Percentiles rank a stretch among this genome's conserved stretches.
Evolutionary conservation across 2,329 filamentous ascomycete genomes (phyloP).

Genomic region (Leptographium radiaticola): DNA sequence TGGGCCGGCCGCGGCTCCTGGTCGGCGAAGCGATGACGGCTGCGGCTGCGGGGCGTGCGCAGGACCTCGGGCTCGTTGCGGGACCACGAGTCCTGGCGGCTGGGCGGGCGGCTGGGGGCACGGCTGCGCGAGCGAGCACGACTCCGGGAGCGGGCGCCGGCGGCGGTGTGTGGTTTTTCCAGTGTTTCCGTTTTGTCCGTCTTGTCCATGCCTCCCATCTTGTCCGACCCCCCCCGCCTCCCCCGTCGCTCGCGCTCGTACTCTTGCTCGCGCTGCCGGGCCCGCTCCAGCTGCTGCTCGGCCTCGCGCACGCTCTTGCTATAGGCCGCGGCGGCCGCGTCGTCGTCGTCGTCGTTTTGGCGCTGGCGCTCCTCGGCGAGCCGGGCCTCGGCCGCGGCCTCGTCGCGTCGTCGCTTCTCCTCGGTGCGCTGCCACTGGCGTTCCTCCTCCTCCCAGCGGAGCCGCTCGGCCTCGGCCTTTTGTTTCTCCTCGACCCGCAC

Average conservation of each 20-base stretch:
- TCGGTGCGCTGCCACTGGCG: slow-evolving; percentile 61
- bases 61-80: slow-evolving; percentile 52
- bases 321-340: slow-evolving; percentile 27
- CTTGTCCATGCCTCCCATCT: too few relatives aligned
- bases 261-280: slow-evolving; percentile 50
- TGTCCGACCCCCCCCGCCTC: too few relatives aligned
- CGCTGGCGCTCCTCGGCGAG: slow-evolving; percentile 55
- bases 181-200: too few relatives aligned
- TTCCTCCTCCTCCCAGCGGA: slow-evolving; percentile 64
- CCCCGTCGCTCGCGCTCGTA: slow-evolving; percentile 43
- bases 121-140: slow-evolving; percentile 19
- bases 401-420: slow-evolving; percentile 49
- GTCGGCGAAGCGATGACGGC: slow-evolving; percentile 15
- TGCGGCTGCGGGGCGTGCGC: slow-evolving; percentile 37
- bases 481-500: slow-evolving; percentile 46
- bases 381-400: slow-evolving; percentile 54
- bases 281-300: slow-evolving; percentile 55
- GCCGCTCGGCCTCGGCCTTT: slow-evolving; percentile 47
- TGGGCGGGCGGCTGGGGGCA: slow-evolving; percentile 20
- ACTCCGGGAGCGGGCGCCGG: slow-evolving; percentile 4
- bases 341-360: slow-evolving; percentile 19
- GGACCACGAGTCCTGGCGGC: slow-evolving; percentile 49
- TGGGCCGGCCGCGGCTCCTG: background rate
- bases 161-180: background rate
- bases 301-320: slow-evolving; percentile 64